These are phyloP conservation scores for Achaetomium macrosporum DNA, from an alignment of 2,329 filamentous ascomycete genomes.

Conservation along the genomic window DNA sequence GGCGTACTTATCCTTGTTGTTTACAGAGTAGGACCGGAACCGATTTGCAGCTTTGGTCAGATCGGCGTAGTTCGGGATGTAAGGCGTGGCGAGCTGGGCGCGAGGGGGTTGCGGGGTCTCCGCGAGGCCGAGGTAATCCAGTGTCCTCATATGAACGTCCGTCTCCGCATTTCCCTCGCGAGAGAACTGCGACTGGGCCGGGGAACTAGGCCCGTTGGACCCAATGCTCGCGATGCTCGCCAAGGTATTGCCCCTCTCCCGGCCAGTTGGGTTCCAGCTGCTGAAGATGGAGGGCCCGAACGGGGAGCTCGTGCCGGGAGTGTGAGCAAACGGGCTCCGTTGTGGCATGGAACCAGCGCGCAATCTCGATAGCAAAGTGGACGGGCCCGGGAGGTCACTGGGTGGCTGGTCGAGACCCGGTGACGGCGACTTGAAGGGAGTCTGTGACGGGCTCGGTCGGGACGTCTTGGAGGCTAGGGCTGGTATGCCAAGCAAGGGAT, in stretches of 20 bases:
- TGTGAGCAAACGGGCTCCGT: conserved; percentile 58
- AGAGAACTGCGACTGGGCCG: conserved; percentile 78
- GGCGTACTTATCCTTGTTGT: conserved; percentile 95
- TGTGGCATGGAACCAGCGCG: conserved; percentile 94
- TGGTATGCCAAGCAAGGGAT: conserved; percentile 52
- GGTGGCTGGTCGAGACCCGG: conserved; percentile 45
- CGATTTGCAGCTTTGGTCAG: conserved; percentile 74
- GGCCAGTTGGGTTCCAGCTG: conserved; percentile 68
- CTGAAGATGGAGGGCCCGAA: conserved; percentile 91
- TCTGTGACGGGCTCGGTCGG: conserved; percentile 78
- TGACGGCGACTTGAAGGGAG: conserved; percentile 70
- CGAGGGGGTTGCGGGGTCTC: conserved; percentile 82
- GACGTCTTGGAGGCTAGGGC: conserved; percentile 67
- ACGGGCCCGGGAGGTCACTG: conserved; percentile 49
- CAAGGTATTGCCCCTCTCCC: conserved; percentile 81
- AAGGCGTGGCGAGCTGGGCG: conserved; percentile 67
- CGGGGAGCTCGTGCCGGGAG: conserved; percentile 53
- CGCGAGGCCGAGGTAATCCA: conserved; percentile 92
- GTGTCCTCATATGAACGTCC: conserved; percentile 80
- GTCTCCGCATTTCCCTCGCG: conserved; percentile 78
- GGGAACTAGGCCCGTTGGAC: conserved; percentile 85
- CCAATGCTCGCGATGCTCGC: conserved; percentile 77
- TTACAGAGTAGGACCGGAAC: conserved; percentile 96
- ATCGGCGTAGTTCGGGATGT: conserved; percentile 69
- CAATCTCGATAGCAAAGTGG: conserved; percentile 74